Evolutionary conservation across 345 rosid species (phyloP), one percentile per base, ranked within the genome.

Genomic region (Brassica rapa): DNA sequence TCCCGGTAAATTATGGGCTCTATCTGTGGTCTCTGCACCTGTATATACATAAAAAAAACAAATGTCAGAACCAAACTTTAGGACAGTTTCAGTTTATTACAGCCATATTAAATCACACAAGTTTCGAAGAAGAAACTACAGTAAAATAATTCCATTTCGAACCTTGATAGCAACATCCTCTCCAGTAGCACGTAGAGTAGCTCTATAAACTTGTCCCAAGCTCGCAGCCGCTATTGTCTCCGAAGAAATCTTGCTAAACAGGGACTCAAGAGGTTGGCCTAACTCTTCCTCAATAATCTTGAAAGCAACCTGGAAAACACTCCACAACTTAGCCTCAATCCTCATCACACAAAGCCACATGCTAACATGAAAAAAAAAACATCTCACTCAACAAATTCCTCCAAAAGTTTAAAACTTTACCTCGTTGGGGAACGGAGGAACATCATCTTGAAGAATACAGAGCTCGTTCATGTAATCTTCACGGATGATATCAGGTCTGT

Each of bases 161-260:
- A 94, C 98, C 97, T 94, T 94, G 80, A 94, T 91, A 21, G 98
- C 98, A 81, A 92, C 98, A 74, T 94, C 97, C 77, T 92, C 98
- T 62, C 97, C 98, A 0, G 97, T 83, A 46, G 87, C 85, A 60
- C 87, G 86, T 74, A 94, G 85, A 67, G 98, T 94, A 83, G 98
- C 98, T 76, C 97, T 86, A 79, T 94, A 94, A 82, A 94, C 98
- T 88, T 94, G 95, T 65, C 98, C 98, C 82, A 92, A 85, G 77
- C 98, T 92, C 41, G 98, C 98, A 75, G 98, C 98, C 33, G 98
- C 98, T 72, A 94, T 94, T 2, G 98, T 94, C 56, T 51, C 82
- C 9, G 97, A 76, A 12, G 97, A 89, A 84, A 94, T 94, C 83
- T 92, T 86, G 85, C 90, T 88, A 83, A 94, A 94, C 9, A 94